Base-by-base conservation (phyloP, 2,329 filamentous ascomycete genomes). In the Apiospora kogelbergensis region DNA sequence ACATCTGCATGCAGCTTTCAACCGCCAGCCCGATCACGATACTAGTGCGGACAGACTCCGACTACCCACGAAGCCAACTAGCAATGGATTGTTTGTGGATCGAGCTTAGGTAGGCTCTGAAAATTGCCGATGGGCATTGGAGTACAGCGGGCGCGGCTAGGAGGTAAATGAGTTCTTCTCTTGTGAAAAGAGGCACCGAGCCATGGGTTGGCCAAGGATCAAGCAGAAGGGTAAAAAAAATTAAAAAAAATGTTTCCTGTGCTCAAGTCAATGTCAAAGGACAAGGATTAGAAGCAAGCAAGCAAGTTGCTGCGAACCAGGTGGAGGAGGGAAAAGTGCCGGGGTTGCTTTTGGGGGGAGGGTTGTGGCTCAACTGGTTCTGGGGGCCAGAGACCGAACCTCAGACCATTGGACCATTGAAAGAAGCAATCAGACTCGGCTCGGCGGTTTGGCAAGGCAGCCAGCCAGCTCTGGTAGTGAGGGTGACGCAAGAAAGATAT, bases 271-370 rank as follows among this genome's bases (percentile, higher is more conserved):
- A 42, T 10, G 40, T 42, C 40, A 60, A 60, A 30, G 26, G 30
- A n/a, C 53, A 60, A 60, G 53, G 53, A 60, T 60, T 60, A 37
- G 30, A 60, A 60, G 53, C 53, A 41, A 41, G 13, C 40, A 60
- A 37, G 53, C 53, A 60, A 60, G 30, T 60, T 26, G 20, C 53
- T 60, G 53, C 53, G 53, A 33, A 60, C 30, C 53, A 60, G 37
- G 53, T 60, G 53, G 53, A 60, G 53, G 53, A 37, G 26, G 53
- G 24, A 33, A 57, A 57, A 22, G 17, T 33, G 53, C 53, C 53
- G 53, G 53, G 53, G 53, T 60, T 37, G 26, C 53, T 37, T 60
- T 60, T 57, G 26, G 7, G 45, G 48, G 53, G 53, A 17, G 26
- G 53, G 37, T 60, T 60, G 53, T 60, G 53, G 53, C 53, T 60